phyloP scores from a whole-genome alignment of 129 eudicot species.

The Flaveria linearis region DNA sequence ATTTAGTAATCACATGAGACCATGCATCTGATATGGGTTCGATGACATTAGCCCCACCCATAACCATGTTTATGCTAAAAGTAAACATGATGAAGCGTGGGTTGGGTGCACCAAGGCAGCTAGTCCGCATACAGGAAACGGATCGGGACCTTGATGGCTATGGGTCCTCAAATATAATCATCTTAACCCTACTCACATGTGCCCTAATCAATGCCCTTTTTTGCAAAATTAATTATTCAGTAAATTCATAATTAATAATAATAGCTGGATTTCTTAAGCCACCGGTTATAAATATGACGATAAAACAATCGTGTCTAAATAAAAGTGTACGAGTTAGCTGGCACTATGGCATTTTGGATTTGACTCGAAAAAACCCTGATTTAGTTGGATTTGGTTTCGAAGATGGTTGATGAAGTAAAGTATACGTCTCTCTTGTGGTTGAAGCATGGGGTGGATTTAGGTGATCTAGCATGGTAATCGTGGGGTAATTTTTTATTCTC shows the following conservation, averaged over 20 bases:
- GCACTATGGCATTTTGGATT: too few relatives aligned
- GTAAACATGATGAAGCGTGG: conserved; percentile 40
- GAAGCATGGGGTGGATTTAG: too few relatives aligned
- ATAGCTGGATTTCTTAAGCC: conserved; percentile 11
- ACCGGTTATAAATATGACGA: background rate
- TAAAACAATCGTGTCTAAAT: too few relatives aligned
- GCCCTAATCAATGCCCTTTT: conserved; percentile 36
- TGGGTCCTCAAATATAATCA: conserved; percentile 37
- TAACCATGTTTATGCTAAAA: conserved; percentile 34
- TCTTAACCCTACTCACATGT: conserved; percentile 43
- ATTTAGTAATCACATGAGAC: conserved; percentile 32
- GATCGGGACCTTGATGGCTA: conserved; percentile 40
- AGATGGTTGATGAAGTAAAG: too few relatives aligned
- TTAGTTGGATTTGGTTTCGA: too few relatives aligned
- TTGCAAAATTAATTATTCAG: conserved; percentile 12
- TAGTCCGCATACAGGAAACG: conserved; percentile 38
- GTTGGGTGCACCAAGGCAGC: conserved; percentile 45
- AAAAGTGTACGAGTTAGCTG: too few relatives aligned
- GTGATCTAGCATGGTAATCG: too few relatives aligned
- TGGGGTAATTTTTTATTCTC: too few relatives aligned
- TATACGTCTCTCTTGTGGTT: too few relatives aligned
- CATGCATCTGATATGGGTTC: conserved; percentile 24
- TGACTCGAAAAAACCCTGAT: too few relatives aligned
- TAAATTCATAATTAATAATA: conserved; percentile 8
- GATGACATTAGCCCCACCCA: conserved; percentile 27